Conservation (phyloP, 2,329 filamentous ascomycete genomes). For the Diaporthe sp. region DNA sequence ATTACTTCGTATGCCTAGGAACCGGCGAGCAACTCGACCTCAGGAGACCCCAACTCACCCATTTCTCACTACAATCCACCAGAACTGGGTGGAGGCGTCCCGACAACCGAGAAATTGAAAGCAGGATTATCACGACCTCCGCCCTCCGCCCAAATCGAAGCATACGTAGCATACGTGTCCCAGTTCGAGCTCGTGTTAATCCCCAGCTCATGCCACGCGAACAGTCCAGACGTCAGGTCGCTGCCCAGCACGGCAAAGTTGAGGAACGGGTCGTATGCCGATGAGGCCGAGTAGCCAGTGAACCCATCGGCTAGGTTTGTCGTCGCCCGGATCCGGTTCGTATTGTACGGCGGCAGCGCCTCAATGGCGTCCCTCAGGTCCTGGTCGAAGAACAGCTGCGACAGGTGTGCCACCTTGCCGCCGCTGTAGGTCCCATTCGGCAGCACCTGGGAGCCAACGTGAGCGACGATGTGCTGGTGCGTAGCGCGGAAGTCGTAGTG, state of each 20-base stretch:
- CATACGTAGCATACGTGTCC: constrained; percentile 22
- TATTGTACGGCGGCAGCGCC: constrained; percentile 52
- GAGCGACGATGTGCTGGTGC: constrained; percentile 59
- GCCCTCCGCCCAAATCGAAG: constrained; percentile 21
- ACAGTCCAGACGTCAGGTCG: neutral
- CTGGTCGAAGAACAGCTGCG: constrained; percentile 59
- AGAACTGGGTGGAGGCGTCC: neutral
- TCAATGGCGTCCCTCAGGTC: constrained; percentile 53
- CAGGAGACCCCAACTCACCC: neutral
- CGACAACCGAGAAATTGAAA: constrained; percentile 17
- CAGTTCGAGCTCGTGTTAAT: constrained; percentile 32
- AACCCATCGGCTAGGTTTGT: constrained; percentile 48
- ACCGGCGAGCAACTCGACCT: neutral
- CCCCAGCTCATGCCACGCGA: constrained; percentile 24
- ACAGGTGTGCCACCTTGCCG: constrained; percentile 48
- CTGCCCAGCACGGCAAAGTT: constrained; percentile 53
- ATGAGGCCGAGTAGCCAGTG: constrained; percentile 48
- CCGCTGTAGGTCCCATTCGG: constrained; percentile 54
- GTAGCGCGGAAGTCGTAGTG: constrained; percentile 57
- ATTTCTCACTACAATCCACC: neutral
- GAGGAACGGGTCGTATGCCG: constrained; percentile 62
- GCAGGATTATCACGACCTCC: constrained; percentile 19
- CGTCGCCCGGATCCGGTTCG: constrained; percentile 51
- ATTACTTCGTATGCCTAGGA: neutral
- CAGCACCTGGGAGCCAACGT: constrained; percentile 51